Base-by-base conservation (phyloP, 345 rosid species). In the Gossypium raimondii region DNA sequence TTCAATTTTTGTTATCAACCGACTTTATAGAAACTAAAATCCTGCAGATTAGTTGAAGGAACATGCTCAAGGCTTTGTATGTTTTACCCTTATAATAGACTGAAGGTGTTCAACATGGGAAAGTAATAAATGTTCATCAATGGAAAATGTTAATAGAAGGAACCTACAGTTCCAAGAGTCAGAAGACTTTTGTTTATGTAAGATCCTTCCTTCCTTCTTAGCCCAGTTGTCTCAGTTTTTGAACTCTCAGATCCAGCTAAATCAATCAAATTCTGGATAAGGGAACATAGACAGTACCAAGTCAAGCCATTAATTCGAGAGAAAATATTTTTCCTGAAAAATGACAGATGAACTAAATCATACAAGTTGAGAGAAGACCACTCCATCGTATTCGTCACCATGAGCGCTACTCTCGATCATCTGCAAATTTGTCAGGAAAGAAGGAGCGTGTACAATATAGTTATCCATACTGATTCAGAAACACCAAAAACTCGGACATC, bases 231-330 rank as follows among this genome's bases (percentile, higher is more conserved):
- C 86, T 96, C 99, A 12, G 98, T 92, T 86, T 96, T 96, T 76
- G 99, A 93, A 84, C 99, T 96, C 89, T 96, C 99, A 65, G 99
- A 96, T 81, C 99, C 99, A 79, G 99, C 99, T 62, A 96, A 87
- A 81, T 96, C 99, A 50, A 96, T 96, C 89, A 96, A 84, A 88
- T 96, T 96, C 99, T 96, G 84, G 70, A 78, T 67, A 80, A 78
- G 72, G 55, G 34, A 78, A 27, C 18, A 72, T 75, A 74, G 14
- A 9, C 74, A 13, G 53, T 44, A 34, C 45, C 67, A 69, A 60
- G 60, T 78, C 66, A 48, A 78, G 63, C 8, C 50, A 62, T 29
- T 45, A 4, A 52, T 57, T 59, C 25, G 17, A 75, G 62, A 70
- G 22, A 29, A 45, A 47, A 74, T 60, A 50, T 59, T 57, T 65